Evolutionary conservation across 1,284 basidiomycete genomes (phyloP), one percentile per base, ranked within the genome.

Genomic region (Rugosomyces carneus): DNA sequence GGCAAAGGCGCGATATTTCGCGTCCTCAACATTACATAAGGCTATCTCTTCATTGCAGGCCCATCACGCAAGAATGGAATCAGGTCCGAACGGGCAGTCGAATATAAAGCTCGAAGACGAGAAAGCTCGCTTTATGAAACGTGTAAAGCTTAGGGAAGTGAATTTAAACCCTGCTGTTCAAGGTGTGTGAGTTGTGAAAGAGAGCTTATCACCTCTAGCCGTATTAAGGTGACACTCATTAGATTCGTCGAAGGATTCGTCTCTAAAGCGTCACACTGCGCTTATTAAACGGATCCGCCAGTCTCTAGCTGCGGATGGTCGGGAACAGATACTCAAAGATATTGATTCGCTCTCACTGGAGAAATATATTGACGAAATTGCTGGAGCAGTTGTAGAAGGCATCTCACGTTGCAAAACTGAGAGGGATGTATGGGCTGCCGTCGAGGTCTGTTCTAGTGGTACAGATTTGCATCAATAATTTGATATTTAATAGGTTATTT

Each of bases 361-460:
- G 67, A 99, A 97, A 66, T 98, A 99, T 62, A 75, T 95, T 43
- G 94, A 97, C 57, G 96, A 99, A 68, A 85, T 98, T 51, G 86
- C 89, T 1, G 82, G 84, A 9, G 93, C 93, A 1, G 73, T 86
- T 0, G 70, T 90, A 0, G 96, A 99, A 60, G 95, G 96, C 1
- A 74, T 95, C 32, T 65, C 68, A 8, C 80, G 85, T 52, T 94
- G 93, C 64, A 93, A 86, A 72, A 89, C 78, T 0, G 89, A 92
- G 56, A 87, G 86, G 56, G 93, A 99, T 61, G 77, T 93, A 19
- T 89, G 92, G 76, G 88, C 85, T 46, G 93, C 93, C 5, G 87
- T 93, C 11, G 93, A 98, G 73, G 92, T 93, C 53, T 56, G 78
- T 62, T 13, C 45, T 45, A 16, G 3, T 9, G 5, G 24, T 42